Conservation (phyloP, 352 stramenopile species). For the Phytophthora hybrid region DNA sequence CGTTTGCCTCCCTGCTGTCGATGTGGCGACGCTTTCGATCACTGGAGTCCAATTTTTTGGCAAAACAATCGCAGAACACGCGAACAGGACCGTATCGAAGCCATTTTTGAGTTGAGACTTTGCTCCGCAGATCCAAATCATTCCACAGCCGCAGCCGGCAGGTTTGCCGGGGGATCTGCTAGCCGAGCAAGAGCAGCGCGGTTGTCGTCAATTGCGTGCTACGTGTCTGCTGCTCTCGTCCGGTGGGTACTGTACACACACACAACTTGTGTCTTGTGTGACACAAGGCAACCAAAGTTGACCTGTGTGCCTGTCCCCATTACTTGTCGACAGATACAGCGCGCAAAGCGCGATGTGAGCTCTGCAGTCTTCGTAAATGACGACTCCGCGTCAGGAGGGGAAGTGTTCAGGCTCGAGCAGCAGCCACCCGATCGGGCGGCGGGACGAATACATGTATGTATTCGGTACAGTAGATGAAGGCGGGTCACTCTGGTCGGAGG, state of each 20-base stretch:
- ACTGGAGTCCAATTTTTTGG: constrained; percentile 29
- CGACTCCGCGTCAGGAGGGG: constrained; percentile 1
- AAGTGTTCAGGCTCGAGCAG: background rate
- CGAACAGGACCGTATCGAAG: constrained; percentile 26
- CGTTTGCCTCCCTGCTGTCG: constrained; percentile 17
- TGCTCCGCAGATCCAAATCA: constrained; percentile 35
- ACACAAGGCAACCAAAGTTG: constrained; percentile 25
- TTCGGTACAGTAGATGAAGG: background rate
- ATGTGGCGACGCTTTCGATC: constrained; percentile 35
- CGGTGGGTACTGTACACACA: constrained; percentile 7
- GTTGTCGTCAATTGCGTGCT: constrained; percentile 31
- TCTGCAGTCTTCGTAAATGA: background rate
- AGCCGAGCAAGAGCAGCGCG: constrained; percentile 27
- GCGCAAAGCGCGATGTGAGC: background rate
- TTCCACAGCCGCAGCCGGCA: constrained; percentile 35
- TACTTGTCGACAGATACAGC: constrained; percentile 22
- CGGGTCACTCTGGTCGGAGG: background rate
- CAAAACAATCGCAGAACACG: constrained; percentile 39
- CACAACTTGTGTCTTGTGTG: no score
- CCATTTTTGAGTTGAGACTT: constrained; percentile 19
- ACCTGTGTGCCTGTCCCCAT: constrained; percentile 7
- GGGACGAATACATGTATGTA: background rate
- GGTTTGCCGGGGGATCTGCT: constrained; percentile 22
- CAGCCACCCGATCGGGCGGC: background rate
- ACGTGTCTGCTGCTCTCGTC: constrained; percentile 27